These are phyloP conservation scores for Aegilops tauschii DNA, from an alignment of 176 grass and related monocot genomes.

Conservation along the genomic window DNA sequence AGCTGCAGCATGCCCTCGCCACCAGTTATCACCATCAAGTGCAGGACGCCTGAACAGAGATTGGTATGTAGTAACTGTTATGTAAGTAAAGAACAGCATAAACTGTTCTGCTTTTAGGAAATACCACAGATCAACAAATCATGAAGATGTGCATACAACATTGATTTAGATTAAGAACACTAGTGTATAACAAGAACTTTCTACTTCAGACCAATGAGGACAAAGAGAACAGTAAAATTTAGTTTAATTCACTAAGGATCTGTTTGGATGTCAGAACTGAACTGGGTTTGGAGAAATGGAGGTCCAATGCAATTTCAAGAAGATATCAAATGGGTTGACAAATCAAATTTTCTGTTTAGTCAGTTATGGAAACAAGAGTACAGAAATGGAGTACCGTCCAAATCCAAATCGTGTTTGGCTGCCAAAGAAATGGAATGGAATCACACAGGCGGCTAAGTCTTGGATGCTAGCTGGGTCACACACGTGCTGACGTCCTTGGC, in stretches of 20 bases:
- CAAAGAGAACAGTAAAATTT: constrained; percentile 6
- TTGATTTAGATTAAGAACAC: constrained; percentile 24
- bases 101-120: not conserved
- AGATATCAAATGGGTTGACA: not conserved
- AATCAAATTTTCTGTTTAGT: not conserved
- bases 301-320: not conserved
- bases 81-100: constrained; percentile 18
- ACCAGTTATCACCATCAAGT: constrained; percentile 99
- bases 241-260: constrained; percentile 17
- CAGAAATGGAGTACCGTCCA: not conserved
- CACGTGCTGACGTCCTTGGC: not conserved
- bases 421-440: not conserved
- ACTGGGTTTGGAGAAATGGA: not conserved
- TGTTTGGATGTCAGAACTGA: not conserved
- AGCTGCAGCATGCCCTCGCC: constrained; percentile 92
- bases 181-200: not conserved
- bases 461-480: not conserved
- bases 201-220: constrained; percentile 10
- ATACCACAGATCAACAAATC: constrained; percentile 1
- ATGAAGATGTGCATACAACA: not conserved
- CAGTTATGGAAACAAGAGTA: not conserved
- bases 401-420: not conserved
- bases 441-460: not conserved
- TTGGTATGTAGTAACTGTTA: constrained; percentile 17
- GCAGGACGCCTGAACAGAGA: constrained; percentile 61